Conservation (phyloP, 2,329 filamentous ascomycete species). For the Incumbomyces delicatus region DNA sequence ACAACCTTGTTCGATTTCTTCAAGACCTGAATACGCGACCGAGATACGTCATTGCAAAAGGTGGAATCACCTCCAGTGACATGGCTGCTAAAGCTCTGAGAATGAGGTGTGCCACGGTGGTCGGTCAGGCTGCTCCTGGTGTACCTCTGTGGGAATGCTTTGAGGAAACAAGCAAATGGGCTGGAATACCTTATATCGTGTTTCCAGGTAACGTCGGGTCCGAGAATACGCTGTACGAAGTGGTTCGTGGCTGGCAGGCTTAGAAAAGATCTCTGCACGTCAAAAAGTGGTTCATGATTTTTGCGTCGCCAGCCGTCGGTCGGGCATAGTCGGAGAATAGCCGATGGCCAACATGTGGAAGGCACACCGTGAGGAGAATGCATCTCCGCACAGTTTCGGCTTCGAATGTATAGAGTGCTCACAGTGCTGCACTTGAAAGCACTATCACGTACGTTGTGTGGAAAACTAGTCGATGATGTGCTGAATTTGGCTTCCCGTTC, state of each 20-base stretch:
- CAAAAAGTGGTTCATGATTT: no score
- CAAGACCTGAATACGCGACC: conserved; percentile 39
- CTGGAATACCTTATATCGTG: conserved; percentile 38
- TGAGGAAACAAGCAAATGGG: conserved; percentile 42
- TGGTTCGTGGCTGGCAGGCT: conserved; percentile 33
- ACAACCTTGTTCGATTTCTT: conserved; percentile 43
- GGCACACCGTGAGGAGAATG: no score
- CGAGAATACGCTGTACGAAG: conserved; percentile 37
- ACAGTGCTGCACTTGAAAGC: no score
- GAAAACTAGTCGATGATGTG: no score
- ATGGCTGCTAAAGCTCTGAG: conserved; percentile 48
- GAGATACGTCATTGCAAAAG: conserved; percentile 49
- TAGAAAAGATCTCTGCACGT: background rate
- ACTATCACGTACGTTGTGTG: no score
- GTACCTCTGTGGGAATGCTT: conserved; percentile 52
- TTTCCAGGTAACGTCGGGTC: conserved; percentile 51
- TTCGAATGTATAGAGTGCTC: no score
- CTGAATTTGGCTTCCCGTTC: no score
- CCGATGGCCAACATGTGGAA: no score
- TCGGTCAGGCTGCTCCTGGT: conserved; percentile 49
- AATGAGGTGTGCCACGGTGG: conserved; percentile 45
- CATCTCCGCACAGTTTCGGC: no score
- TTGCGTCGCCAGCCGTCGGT: no score
- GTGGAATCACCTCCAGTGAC: conserved; percentile 51
- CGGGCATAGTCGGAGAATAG: no score